Base-by-base conservation (phyloP, 1,284 basidiomycete species). In the Fistulina hepatica region DNA sequence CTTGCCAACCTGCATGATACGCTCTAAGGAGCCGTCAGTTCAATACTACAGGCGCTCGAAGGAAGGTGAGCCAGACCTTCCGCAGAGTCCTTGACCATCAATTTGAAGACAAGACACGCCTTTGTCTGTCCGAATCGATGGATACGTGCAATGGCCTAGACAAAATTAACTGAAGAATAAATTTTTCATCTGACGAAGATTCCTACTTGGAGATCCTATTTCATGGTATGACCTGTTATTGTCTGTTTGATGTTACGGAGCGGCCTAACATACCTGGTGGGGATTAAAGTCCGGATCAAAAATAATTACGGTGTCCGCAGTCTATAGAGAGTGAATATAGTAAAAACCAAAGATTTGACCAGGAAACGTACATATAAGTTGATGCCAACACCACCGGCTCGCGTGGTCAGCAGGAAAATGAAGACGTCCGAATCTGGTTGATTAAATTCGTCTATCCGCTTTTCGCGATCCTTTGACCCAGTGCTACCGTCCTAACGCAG, bases 261-360 rank as follows among this genome's bases (percentile, higher is more conserved):
- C 8, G 17, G 16, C 13, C 16, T 23, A 13, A 26, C 65, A 22
- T 39, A 78, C 84, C 60, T 86, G 81, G 59, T 94, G 91, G 11
- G 91, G 92, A 52, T 97, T 97, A 59, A 92, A 97, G 61, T 97
- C 92, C 0, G 86, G 84, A 52, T 93, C 91, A 49, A 79, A 83
- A 36, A 97, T 79, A 42, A 97, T 91, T 32, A 97, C 92, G 2
- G 86, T 91, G 50, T 93, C 88, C 23, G 90, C 89, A 40, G 64
- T 81, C 72, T 69, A 34, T 15, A 21, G 21, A 22, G 46, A 27
- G 41, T 41, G 27, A 43, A 44, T 36, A 47, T 43, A 21, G 42
- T 44, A 12, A 40, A 34, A 25, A 75, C 76, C 49, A 84, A 73
- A 33, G 76, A 75, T 21, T 38, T 42, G 22, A 33, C 39, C n/a